Base-by-base conservation (phyloP, 1,139 yeast genomes). In the Pichia sp. region DNA sequence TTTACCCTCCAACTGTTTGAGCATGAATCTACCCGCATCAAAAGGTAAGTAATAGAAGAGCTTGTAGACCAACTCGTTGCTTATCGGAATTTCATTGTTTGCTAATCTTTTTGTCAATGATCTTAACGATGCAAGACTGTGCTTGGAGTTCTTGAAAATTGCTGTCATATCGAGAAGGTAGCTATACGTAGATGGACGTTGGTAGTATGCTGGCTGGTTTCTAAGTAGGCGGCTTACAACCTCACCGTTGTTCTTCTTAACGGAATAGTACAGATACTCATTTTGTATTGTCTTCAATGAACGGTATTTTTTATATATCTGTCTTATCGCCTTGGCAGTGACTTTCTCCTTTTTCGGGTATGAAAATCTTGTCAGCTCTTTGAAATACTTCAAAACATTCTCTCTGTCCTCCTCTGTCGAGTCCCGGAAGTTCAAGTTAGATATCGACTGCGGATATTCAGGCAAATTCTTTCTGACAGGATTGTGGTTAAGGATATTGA, bases 381-480 rank as follows among this genome's bases (percentile, higher is more conserved):
- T 21, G 18, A 43, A 45, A 28, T 49, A 40, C 0, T 49, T 12
- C 3, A 46, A 2, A 1, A 46, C 10, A 8, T 19, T 12, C 1
- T 26, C 30, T 34, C 39, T 39, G 21, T 49, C 41, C 1, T 19
- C 13, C 1, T 46, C 49, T 2, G 44, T 25, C 9, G 46, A 28
- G 6, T 51, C 48, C 16, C 36, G 22, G 26, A 31, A 50, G 18
- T 34, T 44, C 2, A 43, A 13, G 1, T 10, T 21, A 4, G 3
- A 3, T 2, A 44, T 21, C 25, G 26, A 12, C n/a, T 28, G 34
- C 9, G 53, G 50, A 3, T 18, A n/a, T 22, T 40, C 48, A n/a
- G 53, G 53, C 10, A 51, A 13, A 13, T 36, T 19, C 18, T 41
- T 45, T 26, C 50, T 47, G 12, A 48, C 26, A 19, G 53, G 53